Evolutionary conservation across 2,329 filamentous ascomycete genomes (phyloP), one percentile per base, ranked within the genome.

Genomic region (Colletotrichum trifolii): DNA sequence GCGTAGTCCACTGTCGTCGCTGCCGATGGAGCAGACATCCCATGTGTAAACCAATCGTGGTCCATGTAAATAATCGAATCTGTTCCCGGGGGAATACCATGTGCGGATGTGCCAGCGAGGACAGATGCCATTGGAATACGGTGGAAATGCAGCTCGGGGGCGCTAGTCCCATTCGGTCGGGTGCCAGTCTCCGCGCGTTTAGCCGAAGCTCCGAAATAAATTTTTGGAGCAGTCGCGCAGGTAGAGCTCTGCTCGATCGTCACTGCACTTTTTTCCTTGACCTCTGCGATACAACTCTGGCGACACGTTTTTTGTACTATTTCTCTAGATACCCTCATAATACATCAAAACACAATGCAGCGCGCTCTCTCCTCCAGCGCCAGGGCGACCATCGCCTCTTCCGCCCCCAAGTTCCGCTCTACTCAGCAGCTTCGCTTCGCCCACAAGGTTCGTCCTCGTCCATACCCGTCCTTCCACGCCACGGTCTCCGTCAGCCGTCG

Each of bases 401-500:
- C 91, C 77, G 87, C 86, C 78, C 82, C 83, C 73, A 88, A 87
- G 77, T 85, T 90, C 79, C 88, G 89, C 74, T 83, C 89, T 67
- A 82, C 83, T 75, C 93, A 97, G 81, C 95, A 98, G 85, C 89
- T 97, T 80, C 89, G 96, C 78, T 99, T 97, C 79, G 93, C 95
- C 71, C 95, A 98, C 88, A 98, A 98, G 93, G 94, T 97, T 86
- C 68, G 75, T 72, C 38, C 25, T 25, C 25, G 25, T 25, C 25
- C 25, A 25, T 25, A 25, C 25, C 25, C 25, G 25, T 25, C 25
- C 25, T 4, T 25, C 25, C 25, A 4, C 25, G 25, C 4, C 25
- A 4, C 25, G 3, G 25, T 4, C 25, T 25, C 25, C 25, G 25
- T 25, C 25, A 25, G 2, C 25, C 25, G 25, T 25, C 25, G 25